Evolutionary conservation across 345 rosid genomes (phyloP).

Genomic region (Stellera chamaejasme): DNA sequence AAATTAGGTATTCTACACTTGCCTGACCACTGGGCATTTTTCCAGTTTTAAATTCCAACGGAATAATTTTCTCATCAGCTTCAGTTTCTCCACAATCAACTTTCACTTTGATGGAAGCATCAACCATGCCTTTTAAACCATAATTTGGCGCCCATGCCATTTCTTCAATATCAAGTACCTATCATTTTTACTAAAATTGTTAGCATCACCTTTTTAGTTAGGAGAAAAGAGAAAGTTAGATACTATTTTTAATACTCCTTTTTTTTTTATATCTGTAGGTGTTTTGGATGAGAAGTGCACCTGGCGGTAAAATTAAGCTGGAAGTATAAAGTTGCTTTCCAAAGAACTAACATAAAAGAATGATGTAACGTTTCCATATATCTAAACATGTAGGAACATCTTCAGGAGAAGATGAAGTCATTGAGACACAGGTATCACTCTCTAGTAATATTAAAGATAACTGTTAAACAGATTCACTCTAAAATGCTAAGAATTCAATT

Average conservation of each 20-base stretch:
- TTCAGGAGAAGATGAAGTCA: too few relatives aligned
- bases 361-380: too few relatives aligned
- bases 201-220: too few relatives aligned
- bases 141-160: conserved; percentile 97
- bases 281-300: too few relatives aligned
- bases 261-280: too few relatives aligned
- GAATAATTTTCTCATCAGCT: conserved; percentile 55
- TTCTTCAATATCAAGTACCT: conserved; percentile 98
- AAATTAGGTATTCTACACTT: conserved; percentile 16
- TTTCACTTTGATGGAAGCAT: conserved; percentile 76
- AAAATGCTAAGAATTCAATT: conserved; percentile 7
- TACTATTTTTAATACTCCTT: too few relatives aligned
- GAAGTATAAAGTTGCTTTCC: too few relatives aligned
- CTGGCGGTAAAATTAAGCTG: too few relatives aligned
- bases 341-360: too few relatives aligned
- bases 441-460: too few relatives aligned
- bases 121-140: conserved; percentile 95
- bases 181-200: conserved; percentile 2
- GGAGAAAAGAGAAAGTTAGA: neutral
- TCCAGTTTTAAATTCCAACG: conserved; percentile 94
- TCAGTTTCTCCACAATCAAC: conserved; percentile 41
- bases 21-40: conserved; percentile 77
- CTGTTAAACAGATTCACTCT: neutral
- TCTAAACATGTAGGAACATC: too few relatives aligned
- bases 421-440: too few relatives aligned